These are phyloP conservation scores for Astragalus glycyphyllos DNA, from an alignment of 306 rosid genomes.

Conservation along the genomic window DNA sequence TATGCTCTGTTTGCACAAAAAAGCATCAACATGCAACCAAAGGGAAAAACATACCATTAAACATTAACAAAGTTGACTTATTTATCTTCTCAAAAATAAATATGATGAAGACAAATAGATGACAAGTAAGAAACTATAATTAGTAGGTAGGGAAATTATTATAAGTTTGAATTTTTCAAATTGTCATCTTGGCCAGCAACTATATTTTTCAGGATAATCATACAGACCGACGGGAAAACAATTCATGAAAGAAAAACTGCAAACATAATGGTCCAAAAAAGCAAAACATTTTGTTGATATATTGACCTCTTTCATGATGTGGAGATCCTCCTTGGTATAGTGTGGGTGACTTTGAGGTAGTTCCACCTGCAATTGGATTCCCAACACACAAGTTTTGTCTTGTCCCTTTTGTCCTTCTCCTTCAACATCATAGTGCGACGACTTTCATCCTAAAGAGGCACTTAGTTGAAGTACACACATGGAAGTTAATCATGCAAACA, in stretches of 20 bases:
- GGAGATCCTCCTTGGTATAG: slow-evolving; percentile 18
- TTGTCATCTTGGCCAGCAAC: slow-evolving; percentile 41
- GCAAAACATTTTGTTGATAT: slow-evolving; percentile 22
- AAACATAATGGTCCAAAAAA: slow-evolving; percentile 42
- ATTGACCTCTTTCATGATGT: slow-evolving; percentile 46
- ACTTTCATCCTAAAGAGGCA: slow-evolving; percentile 25
- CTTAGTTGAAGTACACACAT: slow-evolving; percentile 19
- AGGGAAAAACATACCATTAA: not conserved
- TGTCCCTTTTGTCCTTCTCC: slow-evolving; percentile 37
- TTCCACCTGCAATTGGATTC: slow-evolving; percentile 38
- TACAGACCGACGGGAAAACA: not conserved
- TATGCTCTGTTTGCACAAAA: slow-evolving; percentile 20
- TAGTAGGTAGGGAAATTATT: not conserved
- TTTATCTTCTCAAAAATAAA: not conserved
- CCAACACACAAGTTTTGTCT: slow-evolving; percentile 34
- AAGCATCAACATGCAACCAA: slow-evolving; percentile 29
- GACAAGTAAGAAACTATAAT: not conserved
- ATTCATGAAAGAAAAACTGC: slow-evolving; percentile 25
- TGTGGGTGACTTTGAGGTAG: slow-evolving; percentile 14
- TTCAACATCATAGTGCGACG: slow-evolving; percentile 41
- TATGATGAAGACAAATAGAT: slow-evolving; percentile 20
- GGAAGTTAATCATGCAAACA: slow-evolving; percentile 34
- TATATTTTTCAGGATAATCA: slow-evolving; percentile 4
- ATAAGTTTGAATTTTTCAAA: not conserved
- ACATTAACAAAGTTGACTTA: slow-evolving; percentile 18